These are phyloP conservation scores for Fusarium sp. DNA, from an alignment of 2,329 filamentous ascomycete species.

Conservation along the genomic window DNA sequence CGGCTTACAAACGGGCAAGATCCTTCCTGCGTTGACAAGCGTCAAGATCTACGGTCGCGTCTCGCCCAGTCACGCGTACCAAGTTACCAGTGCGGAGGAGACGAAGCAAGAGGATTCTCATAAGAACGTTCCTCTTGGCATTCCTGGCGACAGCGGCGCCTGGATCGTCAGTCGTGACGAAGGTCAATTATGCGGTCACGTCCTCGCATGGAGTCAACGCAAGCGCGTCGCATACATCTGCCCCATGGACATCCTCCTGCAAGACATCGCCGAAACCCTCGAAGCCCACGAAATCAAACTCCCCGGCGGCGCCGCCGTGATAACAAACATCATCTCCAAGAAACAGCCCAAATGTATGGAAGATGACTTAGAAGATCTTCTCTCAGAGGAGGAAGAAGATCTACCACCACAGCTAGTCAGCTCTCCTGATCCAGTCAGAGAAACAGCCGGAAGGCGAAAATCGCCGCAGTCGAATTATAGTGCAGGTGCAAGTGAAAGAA, in stretches of 20 bases:
- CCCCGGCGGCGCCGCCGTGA: conserved; percentile 67
- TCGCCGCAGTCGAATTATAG: conserved; percentile 22
- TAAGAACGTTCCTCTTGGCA: conserved; percentile 61
- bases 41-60: conserved; percentile 89
- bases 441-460: conserved; percentile 4
- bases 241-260: conserved; percentile 90
- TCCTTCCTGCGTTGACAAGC: conserved; percentile 80
- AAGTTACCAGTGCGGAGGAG: conserved; percentile 60
- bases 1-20: conserved; percentile 81
- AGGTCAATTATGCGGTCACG: conserved; percentile 88
- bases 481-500: conserved; percentile 30
- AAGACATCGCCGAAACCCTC: conserved; percentile 84
- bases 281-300: conserved; percentile 76
- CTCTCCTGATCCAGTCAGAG: conserved; percentile 14
- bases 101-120: conserved; percentile 29
- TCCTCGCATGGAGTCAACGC: conserved; percentile 85
- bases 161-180: conserved; percentile 87
- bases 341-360: conserved; percentile 34
- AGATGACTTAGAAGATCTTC: conserved; percentile 45
- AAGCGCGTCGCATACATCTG: conserved; percentile 91
- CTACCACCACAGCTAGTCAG: conserved; percentile 25
- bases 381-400: conserved; percentile 48
- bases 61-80: conserved; percentile 79
- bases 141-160: conserved; percentile 91
- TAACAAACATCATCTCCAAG: conserved; percentile 38